These are phyloP conservation scores for Colletotrichum tabaci DNA, from an alignment of 2,329 filamentous ascomycete genomes.

Conservation along the genomic window DNA sequence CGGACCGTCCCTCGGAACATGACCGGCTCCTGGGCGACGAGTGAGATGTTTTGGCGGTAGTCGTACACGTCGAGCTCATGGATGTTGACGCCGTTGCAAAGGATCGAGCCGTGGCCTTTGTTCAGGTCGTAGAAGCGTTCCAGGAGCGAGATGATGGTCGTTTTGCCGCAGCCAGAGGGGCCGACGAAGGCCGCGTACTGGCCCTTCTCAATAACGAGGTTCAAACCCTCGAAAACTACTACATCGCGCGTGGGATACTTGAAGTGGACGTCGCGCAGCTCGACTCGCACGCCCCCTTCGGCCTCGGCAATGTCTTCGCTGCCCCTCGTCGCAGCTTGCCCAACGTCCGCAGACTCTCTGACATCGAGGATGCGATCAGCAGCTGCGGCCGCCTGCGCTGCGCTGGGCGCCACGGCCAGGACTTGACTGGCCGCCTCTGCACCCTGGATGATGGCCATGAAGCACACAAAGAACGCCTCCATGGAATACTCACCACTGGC, in stretches of 20 bases:
- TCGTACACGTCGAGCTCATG: slow-evolving; percentile 54
- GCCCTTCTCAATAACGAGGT: slow-evolving; percentile 52
- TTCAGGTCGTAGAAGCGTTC: slow-evolving; percentile 69
- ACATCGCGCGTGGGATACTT: slow-evolving; percentile 46
- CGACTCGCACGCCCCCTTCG: slow-evolving; percentile 41
- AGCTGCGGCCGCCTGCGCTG: slow-evolving; percentile 71
- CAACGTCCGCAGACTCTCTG: slow-evolving; percentile 59
- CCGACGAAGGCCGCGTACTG: slow-evolving; percentile 63
- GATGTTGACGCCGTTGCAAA: slow-evolving; percentile 54
- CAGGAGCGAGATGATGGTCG: slow-evolving; percentile 67
- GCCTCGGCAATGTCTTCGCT: slow-evolving; percentile 44
- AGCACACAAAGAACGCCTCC: slow-evolving; percentile 69
- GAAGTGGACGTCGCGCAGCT: slow-evolving; percentile 45
- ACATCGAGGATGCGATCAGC: slow-evolving; percentile 73
- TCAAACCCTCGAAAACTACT: slow-evolving; percentile 46
- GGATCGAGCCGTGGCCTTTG: slow-evolving; percentile 59
- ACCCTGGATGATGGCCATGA: slow-evolving; percentile 77
- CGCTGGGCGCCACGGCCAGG: slow-evolving; percentile 77
- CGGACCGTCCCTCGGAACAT: slow-evolving; percentile 65
- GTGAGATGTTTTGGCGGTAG: slow-evolving; percentile 60
- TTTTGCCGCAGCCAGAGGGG: slow-evolving; percentile 64
- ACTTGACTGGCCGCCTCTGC: slow-evolving; percentile 77
- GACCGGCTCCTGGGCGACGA: slow-evolving; percentile 67
- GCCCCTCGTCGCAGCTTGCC: slow-evolving; percentile 47
- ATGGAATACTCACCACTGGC: slow-evolving; percentile 51